Conservation (phyloP, 2,329 filamentous ascomycete genomes). For the Hymenoscyphus infarciens region DNA sequence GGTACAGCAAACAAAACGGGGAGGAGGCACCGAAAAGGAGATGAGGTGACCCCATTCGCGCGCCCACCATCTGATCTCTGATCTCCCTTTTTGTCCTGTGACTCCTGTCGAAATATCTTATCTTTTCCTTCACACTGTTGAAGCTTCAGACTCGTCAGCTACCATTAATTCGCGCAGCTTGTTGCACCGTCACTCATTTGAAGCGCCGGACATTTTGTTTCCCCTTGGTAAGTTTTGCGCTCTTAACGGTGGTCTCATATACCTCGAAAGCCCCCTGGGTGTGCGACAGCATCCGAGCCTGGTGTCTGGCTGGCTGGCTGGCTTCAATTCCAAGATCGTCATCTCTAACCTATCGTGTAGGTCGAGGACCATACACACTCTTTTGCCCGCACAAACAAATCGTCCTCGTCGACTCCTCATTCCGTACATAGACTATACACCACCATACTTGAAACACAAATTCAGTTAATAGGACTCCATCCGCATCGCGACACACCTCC, state of each 20-base stretch:
- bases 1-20: not conserved
- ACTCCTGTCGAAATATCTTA: not conserved
- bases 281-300: not conserved
- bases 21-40: no score
- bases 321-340: conserved; percentile 1
- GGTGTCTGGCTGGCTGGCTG: not conserved
- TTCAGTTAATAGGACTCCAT: not conserved
- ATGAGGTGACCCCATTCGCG: not conserved
- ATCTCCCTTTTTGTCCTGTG: not conserved
- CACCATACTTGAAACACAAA: conserved; percentile 1
- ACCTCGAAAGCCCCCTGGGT: not conserved
- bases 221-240: not conserved
- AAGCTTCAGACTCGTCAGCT: not conserved
- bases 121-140: not conserved
- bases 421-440: not conserved
- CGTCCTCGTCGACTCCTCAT: not conserved
- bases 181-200: conserved; percentile 3
- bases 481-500: not conserved
- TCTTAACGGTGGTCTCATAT: not conserved
- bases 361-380: conserved; percentile 1
- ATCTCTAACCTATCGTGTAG: not conserved
- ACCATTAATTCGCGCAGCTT: not conserved
- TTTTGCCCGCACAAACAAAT: conserved; percentile 1
- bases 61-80: not conserved
- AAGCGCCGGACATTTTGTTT: not conserved